Base-by-base conservation (phyloP, 1,284 basidiomycete genomes). In the Leccinum solheimii region DNA sequence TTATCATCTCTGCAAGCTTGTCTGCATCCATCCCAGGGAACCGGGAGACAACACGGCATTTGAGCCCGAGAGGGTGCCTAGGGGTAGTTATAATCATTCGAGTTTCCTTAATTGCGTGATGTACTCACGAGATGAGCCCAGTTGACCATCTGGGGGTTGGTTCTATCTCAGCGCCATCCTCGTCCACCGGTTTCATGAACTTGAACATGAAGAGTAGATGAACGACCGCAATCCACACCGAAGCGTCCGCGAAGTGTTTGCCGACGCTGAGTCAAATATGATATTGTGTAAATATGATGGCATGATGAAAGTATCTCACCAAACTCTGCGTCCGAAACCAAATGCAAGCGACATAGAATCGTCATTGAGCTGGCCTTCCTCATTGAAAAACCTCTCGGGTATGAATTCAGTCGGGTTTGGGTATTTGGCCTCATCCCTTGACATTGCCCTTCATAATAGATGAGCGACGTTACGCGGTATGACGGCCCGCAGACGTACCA, bases 261-360 rank as follows among this genome's bases (percentile, higher is more conserved):
- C 74, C 73, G 23, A 64, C 68, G 23, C 71, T 73, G 23, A 16
- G 19, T 50, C 40, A 50, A 49, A 56, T 13, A 5, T 67, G 3
- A 68, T 61, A 21, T 19, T n/a, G 27, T 21, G 11, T 23, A 7
- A 4, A 27, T 9, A 56, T 26, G 10, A 54, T 16, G 34, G 40
- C 23, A 48, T 1, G 16, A 36, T 43, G 11, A 11, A 55, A 5
- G 2, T 38, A 26, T 55, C 69, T 63, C 60, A 36, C 72, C 70
- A 76, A 36, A 69, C 57, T 64, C 72, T 69, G 32, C 74, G 74
- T 53, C 72, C 72, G 19, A 73, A 76, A 34, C 72, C 72, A n/a
- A 73, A 76, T 23, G 61, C 54, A 5, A 73, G 56, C 6, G 58
- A 57, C 16, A 72, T 52, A 45, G 54, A 58, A 55, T 76, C 73